A percentile compares a stretch with the other conserved stretches of the same genome.
Evolutionary conservation across 179 eudicot species (phyloP).

Genomic region (Drosera spatulata): DNA sequence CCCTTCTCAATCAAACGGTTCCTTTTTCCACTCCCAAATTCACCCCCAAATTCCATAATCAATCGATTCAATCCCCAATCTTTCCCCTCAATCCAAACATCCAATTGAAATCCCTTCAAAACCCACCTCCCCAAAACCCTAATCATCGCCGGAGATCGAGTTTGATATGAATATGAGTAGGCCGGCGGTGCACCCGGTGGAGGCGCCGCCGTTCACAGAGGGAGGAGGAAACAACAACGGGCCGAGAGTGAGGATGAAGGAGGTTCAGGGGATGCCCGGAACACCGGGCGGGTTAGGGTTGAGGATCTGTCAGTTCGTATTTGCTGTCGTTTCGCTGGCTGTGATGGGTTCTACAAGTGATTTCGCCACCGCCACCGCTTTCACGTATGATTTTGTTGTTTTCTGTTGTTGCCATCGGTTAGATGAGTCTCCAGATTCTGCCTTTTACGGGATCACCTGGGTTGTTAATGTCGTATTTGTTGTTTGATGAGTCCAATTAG

Average conservation of each 20-base stretch:
- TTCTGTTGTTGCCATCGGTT: not conserved
- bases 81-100: too few species aligned
- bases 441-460: too few species aligned
- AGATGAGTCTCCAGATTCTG: too few species aligned
- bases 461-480: too few species aligned
- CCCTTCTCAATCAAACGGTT: too few species aligned
- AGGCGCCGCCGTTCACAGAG: constrained; percentile 32
- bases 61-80: too few species aligned
- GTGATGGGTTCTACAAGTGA: constrained; percentile 60
- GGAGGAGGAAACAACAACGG: constrained; percentile 16
- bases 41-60: too few species aligned
- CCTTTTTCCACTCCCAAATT: too few species aligned
- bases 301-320: constrained; percentile 47
- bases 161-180: constrained; percentile 34
- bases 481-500: too few species aligned
- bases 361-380: constrained; percentile 73
- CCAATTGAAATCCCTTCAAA: too few species aligned
- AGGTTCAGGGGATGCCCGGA: constrained; percentile 66
- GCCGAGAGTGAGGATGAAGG: constrained; percentile 51
- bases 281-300: constrained; percentile 45
- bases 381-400: constrained; percentile 11
- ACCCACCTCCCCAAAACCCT: too few species aligned
- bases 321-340: constrained; percentile 42
- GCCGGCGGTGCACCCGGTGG: constrained; percentile 79
- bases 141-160: not conserved